These are phyloP conservation scores for Auriscalpium microsporum DNA, from an alignment of 768 basidiomycete species.

Conservation along the genomic window DNA sequence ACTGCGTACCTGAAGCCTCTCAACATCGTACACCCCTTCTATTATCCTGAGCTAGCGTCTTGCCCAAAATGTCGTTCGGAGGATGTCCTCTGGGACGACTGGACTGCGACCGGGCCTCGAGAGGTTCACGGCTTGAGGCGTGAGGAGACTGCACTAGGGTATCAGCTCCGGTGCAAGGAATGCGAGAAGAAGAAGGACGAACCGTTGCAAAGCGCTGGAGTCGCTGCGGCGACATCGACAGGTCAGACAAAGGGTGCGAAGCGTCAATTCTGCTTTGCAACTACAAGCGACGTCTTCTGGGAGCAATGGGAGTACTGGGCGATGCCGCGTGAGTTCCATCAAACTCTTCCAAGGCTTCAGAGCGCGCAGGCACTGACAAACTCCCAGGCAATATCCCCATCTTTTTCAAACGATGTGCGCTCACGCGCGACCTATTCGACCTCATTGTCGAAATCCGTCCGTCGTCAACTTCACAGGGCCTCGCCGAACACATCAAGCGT, in stretches of 20 bases:
- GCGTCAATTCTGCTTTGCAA: constrained; percentile 9
- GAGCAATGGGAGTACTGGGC: constrained; percentile 13
- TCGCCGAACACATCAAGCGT: constrained; percentile 19
- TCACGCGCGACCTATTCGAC: constrained; percentile 19
- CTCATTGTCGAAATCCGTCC: constrained; percentile 19
- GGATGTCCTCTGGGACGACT: too few species aligned
- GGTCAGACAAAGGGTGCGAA: neutral
- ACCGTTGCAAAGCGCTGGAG: too few species aligned
- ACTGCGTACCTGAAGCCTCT: constrained; percentile 17
- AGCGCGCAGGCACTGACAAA: too few species aligned
- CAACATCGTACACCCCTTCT: constrained; percentile 18
- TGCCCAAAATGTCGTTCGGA: constrained; percentile 10
- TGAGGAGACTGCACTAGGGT: constrained; percentile 13
- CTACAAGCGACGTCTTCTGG: constrained; percentile 17
- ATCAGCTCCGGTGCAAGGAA: constrained; percentile 11
- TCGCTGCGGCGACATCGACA: too few species aligned
- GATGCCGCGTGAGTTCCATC: constrained; percentile 12
- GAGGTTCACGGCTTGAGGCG: constrained; percentile 14
- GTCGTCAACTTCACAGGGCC: constrained; percentile 12
- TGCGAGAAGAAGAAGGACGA: constrained; percentile 1
- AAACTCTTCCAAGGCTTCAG: neutral
- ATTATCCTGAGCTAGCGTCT: constrained; percentile 4
- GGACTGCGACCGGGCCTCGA: constrained; percentile 12
- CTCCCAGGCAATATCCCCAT: constrained; percentile 13
- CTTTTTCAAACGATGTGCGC: constrained; percentile 17